phyloP scores from a whole-genome alignment of 2,329 filamentous ascomycete species.

The Talaromyces sp. region DNA sequence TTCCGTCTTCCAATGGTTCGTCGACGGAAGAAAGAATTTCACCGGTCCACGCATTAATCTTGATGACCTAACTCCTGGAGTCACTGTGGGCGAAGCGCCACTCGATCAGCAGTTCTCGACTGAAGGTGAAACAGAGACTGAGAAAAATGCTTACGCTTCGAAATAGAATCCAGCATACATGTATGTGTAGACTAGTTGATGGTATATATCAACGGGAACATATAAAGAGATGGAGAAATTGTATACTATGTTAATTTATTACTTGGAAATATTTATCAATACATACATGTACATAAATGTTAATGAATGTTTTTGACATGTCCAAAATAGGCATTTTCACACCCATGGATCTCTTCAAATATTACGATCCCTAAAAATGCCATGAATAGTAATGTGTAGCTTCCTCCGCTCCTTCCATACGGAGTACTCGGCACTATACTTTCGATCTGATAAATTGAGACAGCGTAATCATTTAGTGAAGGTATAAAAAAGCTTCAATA shows the following conservation, averaged over 20 bases:
- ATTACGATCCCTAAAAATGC: too few species aligned
- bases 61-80: conserved; percentile 8
- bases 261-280: background rate
- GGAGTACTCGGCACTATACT: too few species aligned
- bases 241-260: background rate
- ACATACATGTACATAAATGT: background rate
- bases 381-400: too few species aligned
- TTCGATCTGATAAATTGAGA: too few species aligned
- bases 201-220: background rate
- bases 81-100: conserved; percentile 5
- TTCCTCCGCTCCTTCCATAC: too few species aligned
- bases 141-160: background rate
- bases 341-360: too few species aligned
- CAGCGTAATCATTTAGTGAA: too few species aligned
- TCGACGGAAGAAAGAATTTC: conserved; percentile 60
- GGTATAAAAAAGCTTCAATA: too few species aligned
- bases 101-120: conserved; percentile 5
- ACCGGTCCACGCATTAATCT: conserved; percentile 49
- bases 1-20: conserved; percentile 55
- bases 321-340: background rate
- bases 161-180: background rate
- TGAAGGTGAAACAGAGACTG: background rate
- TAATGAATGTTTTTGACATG: background rate
- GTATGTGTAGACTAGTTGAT: background rate
- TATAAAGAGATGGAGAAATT: background rate